phyloP scores from a whole-genome alignment of 441 rosid species.

The Erodium chrysanthum region DNA sequence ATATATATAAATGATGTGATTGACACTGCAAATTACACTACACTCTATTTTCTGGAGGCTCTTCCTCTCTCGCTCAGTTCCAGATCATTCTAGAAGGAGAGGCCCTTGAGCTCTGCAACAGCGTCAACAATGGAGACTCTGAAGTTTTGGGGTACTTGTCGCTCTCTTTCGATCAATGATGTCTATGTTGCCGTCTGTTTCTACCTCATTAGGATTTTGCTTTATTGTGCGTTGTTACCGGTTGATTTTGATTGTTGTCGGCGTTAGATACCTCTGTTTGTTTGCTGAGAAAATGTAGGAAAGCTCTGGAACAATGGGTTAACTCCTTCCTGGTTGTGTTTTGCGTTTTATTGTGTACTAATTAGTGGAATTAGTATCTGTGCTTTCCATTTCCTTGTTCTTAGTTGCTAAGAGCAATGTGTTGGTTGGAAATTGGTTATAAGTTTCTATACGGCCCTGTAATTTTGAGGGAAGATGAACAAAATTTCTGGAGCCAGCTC shows the following conservation, averaged over 20 bases:
- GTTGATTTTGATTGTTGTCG: neutral
- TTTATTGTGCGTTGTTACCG: neutral
- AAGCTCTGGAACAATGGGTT: neutral
- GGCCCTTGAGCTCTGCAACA: neutral
- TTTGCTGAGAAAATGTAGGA: slow-evolving; percentile 13
- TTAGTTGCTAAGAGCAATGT: neutral
- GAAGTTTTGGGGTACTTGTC: neutral
- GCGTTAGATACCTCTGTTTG: slow-evolving; percentile 8
- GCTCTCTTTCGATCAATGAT: slow-evolving; percentile 2
- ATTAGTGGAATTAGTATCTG: neutral
- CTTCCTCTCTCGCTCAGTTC: no score
- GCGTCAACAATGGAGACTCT: neutral
- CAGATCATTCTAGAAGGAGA: neutral
- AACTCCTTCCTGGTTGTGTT: neutral
- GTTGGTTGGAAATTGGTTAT: no score
- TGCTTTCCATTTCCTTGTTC: no score
- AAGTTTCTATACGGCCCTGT: neutral
- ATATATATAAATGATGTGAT: no score
- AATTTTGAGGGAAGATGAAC: neutral
- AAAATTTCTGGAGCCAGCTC: neutral
- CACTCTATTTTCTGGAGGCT: no score
- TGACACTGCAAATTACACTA: no score
- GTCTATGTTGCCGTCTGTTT: neutral
- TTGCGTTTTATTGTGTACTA: neutral
- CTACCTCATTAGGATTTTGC: neutral